A percentile compares a stretch with the other conserved stretches of the same genome.
These are phyloP conservation scores for Ustilago trichophora DNA, from an alignment of 1,284 basidiomycete genomes.

Conservation along the genomic window DNA sequence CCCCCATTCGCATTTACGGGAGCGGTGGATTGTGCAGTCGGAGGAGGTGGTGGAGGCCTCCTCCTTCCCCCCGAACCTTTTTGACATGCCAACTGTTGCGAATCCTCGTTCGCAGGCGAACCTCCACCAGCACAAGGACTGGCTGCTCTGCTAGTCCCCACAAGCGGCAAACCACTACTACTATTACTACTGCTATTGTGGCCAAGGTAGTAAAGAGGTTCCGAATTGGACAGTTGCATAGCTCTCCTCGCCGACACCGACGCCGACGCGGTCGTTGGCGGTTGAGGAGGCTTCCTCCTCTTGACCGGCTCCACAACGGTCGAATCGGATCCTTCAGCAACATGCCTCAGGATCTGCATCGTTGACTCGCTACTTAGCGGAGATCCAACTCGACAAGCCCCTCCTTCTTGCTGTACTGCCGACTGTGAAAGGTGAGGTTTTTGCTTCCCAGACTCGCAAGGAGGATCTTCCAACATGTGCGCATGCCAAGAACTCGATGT, in stretches of 20 bases:
- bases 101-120: no score
- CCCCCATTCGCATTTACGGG: no score
- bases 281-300: constrained; percentile 29
- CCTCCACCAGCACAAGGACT: no score
- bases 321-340: constrained; percentile 5
- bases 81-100: no score
- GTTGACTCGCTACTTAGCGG: constrained; percentile 19
- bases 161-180: no score
- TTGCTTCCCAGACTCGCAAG: constrained; percentile 4
- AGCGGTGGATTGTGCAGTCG: neutral
- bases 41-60: constrained; percentile 10
- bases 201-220: neutral
- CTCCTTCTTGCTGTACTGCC: neutral
- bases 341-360: constrained; percentile 3
- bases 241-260: constrained; percentile 9
- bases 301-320: constrained; percentile 8
- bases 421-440: neutral
- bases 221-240: constrained; percentile 11
- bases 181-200: neutral
- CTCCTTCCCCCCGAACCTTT: neutral
- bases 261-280: constrained; percentile 1
- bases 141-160: no score
- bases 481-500: constrained; percentile 46
- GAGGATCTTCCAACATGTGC: constrained; percentile 36
- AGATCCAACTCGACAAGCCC: no score